Percentiles rank a stretch among this genome's conserved stretches.
Conservation (phyloP, 805 yeast genomes). For the Metschnikowia peoriensis region DNA sequence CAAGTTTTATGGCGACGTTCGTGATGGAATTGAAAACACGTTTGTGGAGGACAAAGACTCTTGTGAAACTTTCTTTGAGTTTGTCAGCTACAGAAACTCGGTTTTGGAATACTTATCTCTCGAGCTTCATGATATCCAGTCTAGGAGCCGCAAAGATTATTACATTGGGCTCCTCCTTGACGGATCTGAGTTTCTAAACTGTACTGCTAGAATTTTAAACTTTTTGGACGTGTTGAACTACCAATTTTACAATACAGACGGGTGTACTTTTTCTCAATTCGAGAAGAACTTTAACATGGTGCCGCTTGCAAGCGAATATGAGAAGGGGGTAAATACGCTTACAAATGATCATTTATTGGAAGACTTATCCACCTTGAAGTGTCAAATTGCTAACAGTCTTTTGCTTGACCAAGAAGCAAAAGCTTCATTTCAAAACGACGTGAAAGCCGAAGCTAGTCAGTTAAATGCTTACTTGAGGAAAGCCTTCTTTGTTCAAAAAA, state of each 20-base stretch:
- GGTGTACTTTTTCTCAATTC: slow-evolving; percentile 32
- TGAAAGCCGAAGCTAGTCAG: slow-evolving; percentile 25
- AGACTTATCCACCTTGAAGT: slow-evolving; percentile 22
- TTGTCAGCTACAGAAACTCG: slow-evolving; percentile 58
- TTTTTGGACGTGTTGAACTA: slow-evolving; percentile 68
- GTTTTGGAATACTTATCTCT: slow-evolving; percentile 65
- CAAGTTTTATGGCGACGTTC: slow-evolving; percentile 44
- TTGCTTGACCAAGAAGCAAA: slow-evolving; percentile 21
- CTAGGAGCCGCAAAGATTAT: slow-evolving; percentile 49
- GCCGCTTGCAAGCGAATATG: slow-evolving; percentile 39
- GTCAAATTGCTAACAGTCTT: slow-evolving; percentile 19
- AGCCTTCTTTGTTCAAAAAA: slow-evolving; percentile 45
- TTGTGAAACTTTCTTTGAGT: slow-evolving; percentile 56
- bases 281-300: slow-evolving; percentile 28
- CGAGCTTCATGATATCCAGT: slow-evolving; percentile 61
- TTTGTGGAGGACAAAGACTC: slow-evolving; percentile 35
- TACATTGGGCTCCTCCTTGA: slow-evolving; percentile 56
- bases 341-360: slow-evolving; percentile 19
- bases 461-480: slow-evolving; percentile 43
- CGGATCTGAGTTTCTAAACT: slow-evolving; percentile 48
- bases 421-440: slow-evolving; percentile 24
- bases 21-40: slow-evolving; percentile 23
- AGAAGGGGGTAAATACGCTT: not conserved
- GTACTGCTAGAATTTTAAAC: slow-evolving; percentile 65
- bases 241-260: slow-evolving; percentile 44